Conservation (phyloP, 192 early-diverging fungal species). For the Coemansia sp. region DNA sequence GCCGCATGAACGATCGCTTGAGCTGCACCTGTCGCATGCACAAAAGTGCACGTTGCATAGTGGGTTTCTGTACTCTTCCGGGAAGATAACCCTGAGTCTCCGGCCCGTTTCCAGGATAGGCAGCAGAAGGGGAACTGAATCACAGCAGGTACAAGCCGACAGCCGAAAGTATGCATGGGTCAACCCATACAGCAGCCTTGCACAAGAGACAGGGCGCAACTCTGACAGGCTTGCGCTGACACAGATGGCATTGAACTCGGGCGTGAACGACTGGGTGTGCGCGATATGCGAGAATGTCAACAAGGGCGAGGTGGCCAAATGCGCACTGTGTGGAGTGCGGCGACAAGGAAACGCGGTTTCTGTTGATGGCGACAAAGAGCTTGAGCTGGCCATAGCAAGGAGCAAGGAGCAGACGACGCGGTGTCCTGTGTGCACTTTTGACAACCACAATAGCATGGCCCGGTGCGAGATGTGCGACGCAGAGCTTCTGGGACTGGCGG, state of each 20-base stretch:
- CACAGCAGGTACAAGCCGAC: background rate
- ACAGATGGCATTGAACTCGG: background rate
- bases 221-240: background rate
- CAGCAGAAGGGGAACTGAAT: background rate
- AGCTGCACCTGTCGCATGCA: constrained; percentile 54
- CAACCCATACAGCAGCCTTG: background rate
- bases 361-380: background rate
- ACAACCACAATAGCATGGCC: constrained; percentile 76
- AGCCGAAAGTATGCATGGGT: constrained; percentile 4
- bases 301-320: constrained; percentile 29
- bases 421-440: constrained; percentile 84
- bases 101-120: background rate
- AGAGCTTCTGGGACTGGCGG: constrained; percentile 47
- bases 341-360: constrained; percentile 12
- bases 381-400: background rate
- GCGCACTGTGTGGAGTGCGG: constrained; percentile 44
- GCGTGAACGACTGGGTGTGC: constrained; percentile 36
- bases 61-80: constrained; percentile 49
- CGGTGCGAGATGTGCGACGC: constrained; percentile 85
- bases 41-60: constrained; percentile 36
- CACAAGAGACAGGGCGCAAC: constrained; percentile 6
- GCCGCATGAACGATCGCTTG: constrained; percentile 59
- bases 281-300: constrained; percentile 47
- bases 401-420: constrained; percentile 18
- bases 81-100: constrained; percentile 33